A percentile compares a stretch with the other conserved stretches of the same genome.
phyloP scores from a whole-genome alignment of 2,329 filamentous ascomycete species.

The Fusarium redolens region DNA sequence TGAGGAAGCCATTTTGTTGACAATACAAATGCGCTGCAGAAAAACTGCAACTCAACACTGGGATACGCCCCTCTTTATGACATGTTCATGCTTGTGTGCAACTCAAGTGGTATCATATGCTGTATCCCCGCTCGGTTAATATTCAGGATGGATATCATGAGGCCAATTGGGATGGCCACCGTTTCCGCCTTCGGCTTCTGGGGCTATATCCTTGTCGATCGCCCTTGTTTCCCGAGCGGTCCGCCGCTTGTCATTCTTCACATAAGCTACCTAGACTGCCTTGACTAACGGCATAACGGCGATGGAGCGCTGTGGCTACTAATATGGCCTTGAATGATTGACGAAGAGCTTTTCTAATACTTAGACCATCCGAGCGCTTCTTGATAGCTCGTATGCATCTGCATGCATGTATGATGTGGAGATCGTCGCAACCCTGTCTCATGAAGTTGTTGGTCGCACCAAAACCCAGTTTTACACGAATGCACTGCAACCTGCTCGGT shows the following conservation, averaged over 20 bases:
- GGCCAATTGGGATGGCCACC: neutral
- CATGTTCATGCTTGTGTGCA: neutral
- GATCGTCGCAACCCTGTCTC: neutral
- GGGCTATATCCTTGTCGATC: neutral
- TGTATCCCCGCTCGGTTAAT: constrained; percentile 9
- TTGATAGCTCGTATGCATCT: neutral
- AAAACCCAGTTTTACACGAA: neutral
- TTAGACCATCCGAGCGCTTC: neutral
- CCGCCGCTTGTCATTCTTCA: neutral
- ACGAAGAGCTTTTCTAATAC: rapidly evolving
- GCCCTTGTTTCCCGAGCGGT: neutral
- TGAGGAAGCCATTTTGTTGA: neutral
- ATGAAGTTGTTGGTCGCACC: neutral
- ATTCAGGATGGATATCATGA: neutral
- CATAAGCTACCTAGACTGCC: neutral
- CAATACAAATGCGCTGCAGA: rapidly evolving
- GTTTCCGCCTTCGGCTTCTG: neutral
- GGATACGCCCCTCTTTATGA: constrained; percentile 16
- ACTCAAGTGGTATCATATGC: neutral
- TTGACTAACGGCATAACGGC: neutral
- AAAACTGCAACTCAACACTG: neutral
- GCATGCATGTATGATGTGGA: neutral
- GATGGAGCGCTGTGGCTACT: neutral
- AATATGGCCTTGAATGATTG: neutral
- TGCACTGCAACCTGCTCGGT: neutral